Conservation (phyloP, 805 yeast species). For the Cyberlindnera misumaiensis region DNA sequence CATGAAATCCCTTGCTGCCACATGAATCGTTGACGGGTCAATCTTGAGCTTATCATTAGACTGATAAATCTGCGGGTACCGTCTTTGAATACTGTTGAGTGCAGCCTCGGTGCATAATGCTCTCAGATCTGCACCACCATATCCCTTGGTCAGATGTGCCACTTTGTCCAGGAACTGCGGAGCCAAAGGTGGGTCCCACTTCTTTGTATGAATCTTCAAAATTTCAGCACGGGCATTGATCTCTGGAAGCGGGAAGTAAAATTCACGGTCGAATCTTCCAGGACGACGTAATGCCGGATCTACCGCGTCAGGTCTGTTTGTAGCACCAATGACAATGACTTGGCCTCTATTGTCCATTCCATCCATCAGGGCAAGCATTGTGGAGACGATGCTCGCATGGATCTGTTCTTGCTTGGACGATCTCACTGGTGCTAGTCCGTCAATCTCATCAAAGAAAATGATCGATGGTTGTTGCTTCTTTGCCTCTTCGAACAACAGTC, state of each 20-base stretch:
- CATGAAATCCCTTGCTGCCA: slow-evolving; percentile 79
- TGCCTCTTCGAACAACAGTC: slow-evolving; percentile 92
- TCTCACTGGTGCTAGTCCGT: slow-evolving; percentile 96
- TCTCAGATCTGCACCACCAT: slow-evolving; percentile 95
- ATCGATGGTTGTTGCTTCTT: slow-evolving; percentile 92
- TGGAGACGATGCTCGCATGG: slow-evolving; percentile 95
- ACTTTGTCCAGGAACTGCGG: slow-evolving; percentile 53
- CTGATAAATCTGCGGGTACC: slow-evolving; percentile 86
- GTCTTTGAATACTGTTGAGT: slow-evolving; percentile 80
- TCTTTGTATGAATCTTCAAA: slow-evolving; percentile 75
- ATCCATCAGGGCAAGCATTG: slow-evolving; percentile 92
- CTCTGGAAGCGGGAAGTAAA: slow-evolving; percentile 92
- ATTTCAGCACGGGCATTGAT: slow-evolving; percentile 71
- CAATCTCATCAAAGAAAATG: slow-evolving; percentile 95
- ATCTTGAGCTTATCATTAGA: slow-evolving; percentile 67
- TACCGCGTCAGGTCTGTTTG: slow-evolving; percentile 96
- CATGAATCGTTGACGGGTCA: slow-evolving; percentile 63
- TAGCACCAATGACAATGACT: slow-evolving; percentile 96
- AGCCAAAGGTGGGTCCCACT: slow-evolving; percentile 76
- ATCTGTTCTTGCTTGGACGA: slow-evolving; percentile 97
- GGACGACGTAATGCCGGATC: slow-evolving; percentile 97
- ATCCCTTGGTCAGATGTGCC: slow-evolving; percentile 84
- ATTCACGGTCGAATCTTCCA: slow-evolving; percentile 95
- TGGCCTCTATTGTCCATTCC: slow-evolving; percentile 99
- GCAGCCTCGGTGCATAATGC: slow-evolving; percentile 97